phyloP scores from a whole-genome alignment of 805 yeast genomes.

The Kazachstania taianensis region DNA sequence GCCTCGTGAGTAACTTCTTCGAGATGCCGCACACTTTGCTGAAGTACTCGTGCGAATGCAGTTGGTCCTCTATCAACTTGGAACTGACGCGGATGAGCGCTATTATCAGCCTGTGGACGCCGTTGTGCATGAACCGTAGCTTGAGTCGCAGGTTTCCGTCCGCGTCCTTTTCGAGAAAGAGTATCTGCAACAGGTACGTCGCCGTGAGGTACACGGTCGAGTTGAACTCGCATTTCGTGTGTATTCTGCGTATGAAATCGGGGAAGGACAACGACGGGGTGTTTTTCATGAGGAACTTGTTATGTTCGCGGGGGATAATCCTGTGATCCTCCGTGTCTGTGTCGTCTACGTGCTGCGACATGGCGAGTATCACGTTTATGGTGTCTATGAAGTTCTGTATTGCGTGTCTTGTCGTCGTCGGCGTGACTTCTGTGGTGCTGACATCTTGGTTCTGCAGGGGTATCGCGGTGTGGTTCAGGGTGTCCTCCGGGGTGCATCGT shows the following conservation, averaged over 20 bases:
- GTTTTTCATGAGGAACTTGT: slow-evolving; percentile 23
- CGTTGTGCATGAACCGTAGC: slow-evolving; percentile 24
- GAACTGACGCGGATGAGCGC: slow-evolving; percentile 38
- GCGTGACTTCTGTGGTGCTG: not conserved
- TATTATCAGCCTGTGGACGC: slow-evolving; percentile 36
- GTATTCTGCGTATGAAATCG: slow-evolving; percentile 20
- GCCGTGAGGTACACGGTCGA: slow-evolving; percentile 22
- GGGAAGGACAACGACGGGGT: slow-evolving; percentile 19
- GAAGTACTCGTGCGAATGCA: slow-evolving; percentile 36
- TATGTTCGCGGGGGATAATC: not conserved
- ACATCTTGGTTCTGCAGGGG: not conserved
- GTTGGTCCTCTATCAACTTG: slow-evolving; percentile 39
- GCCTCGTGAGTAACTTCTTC: slow-evolving; percentile 18
- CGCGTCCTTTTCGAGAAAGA: slow-evolving; percentile 11
- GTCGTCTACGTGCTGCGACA: too few relatives aligned
- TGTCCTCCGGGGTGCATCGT: not conserved
- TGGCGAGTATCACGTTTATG: not conserved
- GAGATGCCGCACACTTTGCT: slow-evolving; percentile 41
- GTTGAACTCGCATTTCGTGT: slow-evolving; percentile 23
- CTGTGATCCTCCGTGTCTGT: too few relatives aligned
- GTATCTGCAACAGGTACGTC: slow-evolving; percentile 16
- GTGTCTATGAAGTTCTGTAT: slow-evolving; percentile 5
- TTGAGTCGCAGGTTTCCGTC: slow-evolving; percentile 3
- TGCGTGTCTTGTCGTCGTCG: slow-evolving; percentile 2
- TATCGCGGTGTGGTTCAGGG: not conserved